Evolutionary conservation across 2,329 filamentous ascomycete species (phyloP).

Genomic region (Aureobasidium melanogenum): DNA sequence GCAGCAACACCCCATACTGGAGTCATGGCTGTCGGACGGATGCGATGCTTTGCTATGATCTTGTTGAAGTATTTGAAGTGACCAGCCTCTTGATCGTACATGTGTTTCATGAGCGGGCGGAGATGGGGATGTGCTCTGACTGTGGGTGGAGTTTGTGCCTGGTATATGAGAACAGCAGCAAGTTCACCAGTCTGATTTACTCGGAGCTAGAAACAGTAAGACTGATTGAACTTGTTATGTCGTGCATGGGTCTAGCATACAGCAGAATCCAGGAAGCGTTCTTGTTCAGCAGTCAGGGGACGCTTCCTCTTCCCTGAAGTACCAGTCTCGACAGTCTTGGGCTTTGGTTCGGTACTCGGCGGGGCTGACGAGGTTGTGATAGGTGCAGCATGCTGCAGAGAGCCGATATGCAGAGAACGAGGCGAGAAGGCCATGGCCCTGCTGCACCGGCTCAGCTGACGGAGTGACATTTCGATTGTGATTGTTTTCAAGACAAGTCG

Average conservation of each 20-base stretch:
- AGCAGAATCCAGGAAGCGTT: slow-evolving; percentile 66
- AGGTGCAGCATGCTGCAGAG: neutral
- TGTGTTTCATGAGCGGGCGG: slow-evolving; percentile 85
- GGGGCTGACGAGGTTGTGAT: slow-evolving; percentile 15
- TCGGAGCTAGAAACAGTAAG: slow-evolving; percentile 51
- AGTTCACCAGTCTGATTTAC: slow-evolving; percentile 97
- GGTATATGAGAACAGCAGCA: slow-evolving; percentile 92
- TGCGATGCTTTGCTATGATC: slow-evolving; percentile 73
- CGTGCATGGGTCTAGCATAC: slow-evolving; percentile 32
- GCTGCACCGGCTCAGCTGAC: slow-evolving; percentile 1
- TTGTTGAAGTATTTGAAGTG: slow-evolving; percentile 81
- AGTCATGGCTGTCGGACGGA: slow-evolving; percentile 87
- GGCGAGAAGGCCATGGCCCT: neutral
- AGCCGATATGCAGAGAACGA: neutral
- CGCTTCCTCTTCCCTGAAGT: slow-evolving; percentile 13
- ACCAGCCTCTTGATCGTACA: slow-evolving; percentile 92
- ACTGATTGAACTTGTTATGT: neutral
- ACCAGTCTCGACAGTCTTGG: slow-evolving; percentile 7
- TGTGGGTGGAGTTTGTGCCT: slow-evolving; percentile 75
- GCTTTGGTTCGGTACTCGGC: slow-evolving; percentile 16
- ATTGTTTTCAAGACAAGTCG: neutral
- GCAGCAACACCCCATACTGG: slow-evolving; percentile 80
- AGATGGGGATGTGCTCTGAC: slow-evolving; percentile 76
- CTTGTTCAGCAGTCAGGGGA: slow-evolving; percentile 58
- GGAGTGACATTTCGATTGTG: neutral